Evolutionary conservation across 257 asterid genomes (phyloP).

Genomic region (Ajuga chamaepitys): DNA sequence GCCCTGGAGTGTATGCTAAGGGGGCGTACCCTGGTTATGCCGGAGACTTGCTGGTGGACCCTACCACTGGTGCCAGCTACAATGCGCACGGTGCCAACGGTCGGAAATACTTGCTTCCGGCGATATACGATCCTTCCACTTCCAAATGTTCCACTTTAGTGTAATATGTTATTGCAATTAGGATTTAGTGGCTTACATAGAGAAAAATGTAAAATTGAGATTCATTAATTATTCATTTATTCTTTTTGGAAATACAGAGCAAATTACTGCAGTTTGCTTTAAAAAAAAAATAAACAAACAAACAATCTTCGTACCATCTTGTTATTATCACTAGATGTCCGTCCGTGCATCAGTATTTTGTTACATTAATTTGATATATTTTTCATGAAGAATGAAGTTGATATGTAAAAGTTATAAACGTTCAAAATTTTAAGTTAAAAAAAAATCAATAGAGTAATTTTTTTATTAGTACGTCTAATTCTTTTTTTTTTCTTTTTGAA

Average conservation of each 20-base stretch:
- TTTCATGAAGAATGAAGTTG: no score
- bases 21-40: constrained; percentile 84
- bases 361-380: no score
- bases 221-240: constrained; percentile 24
- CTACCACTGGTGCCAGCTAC: constrained; percentile 62
- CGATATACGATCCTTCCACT: constrained; percentile 57
- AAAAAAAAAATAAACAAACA: no score
- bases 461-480: no score
- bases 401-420: no score
- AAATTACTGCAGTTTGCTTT: neutral
- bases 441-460: no score
- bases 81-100: constrained; percentile 59
- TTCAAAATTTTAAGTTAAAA: no score
- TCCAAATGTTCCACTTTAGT: constrained; percentile 58
- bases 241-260: neutral
- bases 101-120: constrained; percentile 60
- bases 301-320: no score
- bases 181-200: neutral
- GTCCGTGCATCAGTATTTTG: no score
- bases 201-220: constrained; percentile 5
- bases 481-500: no score
- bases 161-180: neutral
- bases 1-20: constrained; percentile 65
- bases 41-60: constrained; percentile 56
- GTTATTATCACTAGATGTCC: no score